Percentiles rank a stretch among this genome's conserved stretches.
These are phyloP conservation scores for Phascolomyces articulosus DNA, from an alignment of 371 early-diverging fungal species.

Conservation along the genomic window DNA sequence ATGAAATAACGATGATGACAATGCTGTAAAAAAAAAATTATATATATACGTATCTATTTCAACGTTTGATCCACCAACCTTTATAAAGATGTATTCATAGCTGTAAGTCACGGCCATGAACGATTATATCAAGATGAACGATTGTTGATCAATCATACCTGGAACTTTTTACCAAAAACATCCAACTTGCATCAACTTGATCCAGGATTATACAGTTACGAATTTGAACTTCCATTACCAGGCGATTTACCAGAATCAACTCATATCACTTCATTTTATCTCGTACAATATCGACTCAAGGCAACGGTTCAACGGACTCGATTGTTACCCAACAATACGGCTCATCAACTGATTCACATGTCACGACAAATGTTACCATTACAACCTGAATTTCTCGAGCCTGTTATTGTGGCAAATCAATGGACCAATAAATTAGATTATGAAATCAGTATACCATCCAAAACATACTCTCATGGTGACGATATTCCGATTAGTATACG, in stretches of 20 bases:
- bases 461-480: slow-evolving; percentile 40
- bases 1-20: too few relatives aligned
- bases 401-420: slow-evolving; percentile 34
- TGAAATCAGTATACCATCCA: slow-evolving; percentile 44
- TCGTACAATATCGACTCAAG: slow-evolving; percentile 43
- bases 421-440: slow-evolving; percentile 49
- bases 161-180: slow-evolving; percentile 35
- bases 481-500: slow-evolving; percentile 37
- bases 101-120: slow-evolving; percentile 35
- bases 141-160: slow-evolving; percentile 31
- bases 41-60: background rate
- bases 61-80: background rate
- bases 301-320: slow-evolving; percentile 37
- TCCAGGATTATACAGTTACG: slow-evolving; percentile 37
- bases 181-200: slow-evolving; percentile 24
- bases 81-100: slow-evolving; percentile 13
- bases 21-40: too few relatives aligned
- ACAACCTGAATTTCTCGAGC: slow-evolving; percentile 35
- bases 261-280: slow-evolving; percentile 33
- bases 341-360: slow-evolving; percentile 21
- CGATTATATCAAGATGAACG: slow-evolving; percentile 37
- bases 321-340: slow-evolving; percentile 32
- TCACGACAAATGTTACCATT: slow-evolving; percentile 32
- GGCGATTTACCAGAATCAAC: slow-evolving; percentile 46
- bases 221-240: slow-evolving; percentile 42